Evolutionary conservation across 495 filamentous ascomycete species (phyloP).

Genomic region (Echria macrotheca): DNA sequence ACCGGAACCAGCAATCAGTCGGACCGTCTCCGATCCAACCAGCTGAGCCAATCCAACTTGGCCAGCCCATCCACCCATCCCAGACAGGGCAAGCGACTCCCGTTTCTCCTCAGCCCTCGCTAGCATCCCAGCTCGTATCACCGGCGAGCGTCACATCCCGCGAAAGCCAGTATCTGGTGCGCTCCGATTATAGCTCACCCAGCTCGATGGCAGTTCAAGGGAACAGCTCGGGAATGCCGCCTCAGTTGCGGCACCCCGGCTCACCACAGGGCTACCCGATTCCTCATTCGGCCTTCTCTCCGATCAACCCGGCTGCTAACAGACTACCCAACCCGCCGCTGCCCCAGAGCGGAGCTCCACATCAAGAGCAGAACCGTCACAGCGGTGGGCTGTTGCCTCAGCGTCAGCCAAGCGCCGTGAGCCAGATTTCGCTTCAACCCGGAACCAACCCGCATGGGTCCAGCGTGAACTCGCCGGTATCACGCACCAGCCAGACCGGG

Average conservation of each 20-base stretch:
- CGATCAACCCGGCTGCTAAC: slow-evolving; percentile 13
- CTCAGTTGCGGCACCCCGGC: slow-evolving; percentile 10
- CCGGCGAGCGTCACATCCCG: slow-evolving; percentile 9
- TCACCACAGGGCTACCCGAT: slow-evolving; percentile 14
- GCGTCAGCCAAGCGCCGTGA: slow-evolving; percentile 23
- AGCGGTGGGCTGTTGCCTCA: slow-evolving; percentile 12
- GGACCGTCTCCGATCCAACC: neutral
- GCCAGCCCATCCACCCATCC: neutral
- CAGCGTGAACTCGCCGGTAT: slow-evolving; percentile 7
- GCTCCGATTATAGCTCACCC: slow-evolving; percentile 6
- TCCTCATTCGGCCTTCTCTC: slow-evolving; percentile 17
- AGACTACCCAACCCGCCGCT: slow-evolving; percentile 11
- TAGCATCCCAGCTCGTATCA: neutral
- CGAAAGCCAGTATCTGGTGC: slow-evolving; percentile 10
- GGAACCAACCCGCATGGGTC: neutral
- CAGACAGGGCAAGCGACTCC: neutral
- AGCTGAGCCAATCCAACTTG: too few relatives aligned
- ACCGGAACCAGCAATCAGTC: neutral
- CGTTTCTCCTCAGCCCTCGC: slow-evolving; percentile 1
- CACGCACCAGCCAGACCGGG: slow-evolving; percentile 8
- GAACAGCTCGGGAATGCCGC: slow-evolving; percentile 9
- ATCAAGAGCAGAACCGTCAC: neutral
- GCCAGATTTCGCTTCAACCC: slow-evolving; percentile 25
- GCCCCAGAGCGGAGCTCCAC: too few relatives aligned
- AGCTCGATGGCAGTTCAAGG: slow-evolving; percentile 1